A percentile compares a stretch with the other conserved stretches of the same genome.
phyloP scores from a whole-genome alignment of 257 asterid genomes.

The Solanum piurae region DNA sequence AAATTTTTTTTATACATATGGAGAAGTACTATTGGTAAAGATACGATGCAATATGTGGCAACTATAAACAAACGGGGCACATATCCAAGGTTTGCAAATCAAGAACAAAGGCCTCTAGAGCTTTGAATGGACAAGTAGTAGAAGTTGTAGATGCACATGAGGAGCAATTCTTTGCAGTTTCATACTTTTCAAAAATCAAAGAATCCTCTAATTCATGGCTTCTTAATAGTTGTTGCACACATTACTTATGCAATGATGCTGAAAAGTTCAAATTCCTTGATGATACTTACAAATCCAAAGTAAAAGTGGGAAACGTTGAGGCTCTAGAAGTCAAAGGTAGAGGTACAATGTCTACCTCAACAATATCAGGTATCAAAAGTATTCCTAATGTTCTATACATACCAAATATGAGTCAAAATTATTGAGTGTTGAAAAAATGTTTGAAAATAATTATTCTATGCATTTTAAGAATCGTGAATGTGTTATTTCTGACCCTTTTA shows the following conservation, averaged over 20 bases:
- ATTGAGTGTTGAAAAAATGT: not conserved
- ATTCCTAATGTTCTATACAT: not conserved
- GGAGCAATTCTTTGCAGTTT: not conserved
- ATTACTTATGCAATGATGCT: not conserved
- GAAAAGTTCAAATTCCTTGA: not conserved
- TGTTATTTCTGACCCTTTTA: not conserved
- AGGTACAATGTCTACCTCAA: not conserved
- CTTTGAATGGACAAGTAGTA: not conserved
- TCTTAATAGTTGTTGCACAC: no score
- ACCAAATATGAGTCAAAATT: not conserved
- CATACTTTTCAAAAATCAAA: not conserved
- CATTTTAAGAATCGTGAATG: not conserved
- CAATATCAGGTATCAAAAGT: not conserved
- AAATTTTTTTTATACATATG: no score
- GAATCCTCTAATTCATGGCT: not conserved
- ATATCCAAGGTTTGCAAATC: no score
- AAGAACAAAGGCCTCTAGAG: not conserved
- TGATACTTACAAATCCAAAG: not conserved
- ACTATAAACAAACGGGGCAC: no score
- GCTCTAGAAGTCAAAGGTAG: not conserved
- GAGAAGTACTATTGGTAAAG: no score
- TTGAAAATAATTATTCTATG: not conserved
- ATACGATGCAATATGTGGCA: no score
- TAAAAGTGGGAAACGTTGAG: not conserved
- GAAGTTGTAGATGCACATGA: not conserved